phyloP scores from a whole-genome alignment of 31 red algal genomes.

The Odonthalia washingtoniensis region DNA sequence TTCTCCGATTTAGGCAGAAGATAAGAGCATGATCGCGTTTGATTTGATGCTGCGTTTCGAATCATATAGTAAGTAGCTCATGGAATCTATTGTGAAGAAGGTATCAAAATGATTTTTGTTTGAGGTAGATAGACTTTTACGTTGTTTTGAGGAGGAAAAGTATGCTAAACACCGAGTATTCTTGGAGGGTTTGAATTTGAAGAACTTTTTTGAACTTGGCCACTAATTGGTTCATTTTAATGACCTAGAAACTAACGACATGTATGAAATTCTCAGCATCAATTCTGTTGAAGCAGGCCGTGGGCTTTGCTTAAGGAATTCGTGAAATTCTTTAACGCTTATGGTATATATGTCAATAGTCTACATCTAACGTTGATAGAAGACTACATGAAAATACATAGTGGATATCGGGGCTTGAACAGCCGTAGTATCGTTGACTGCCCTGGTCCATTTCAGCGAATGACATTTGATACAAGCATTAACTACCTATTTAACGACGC shows the following conservation, averaged over 20 bases:
- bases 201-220: conserved; percentile 53
- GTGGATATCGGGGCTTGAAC: conserved; percentile 85
- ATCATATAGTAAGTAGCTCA: conserved; percentile 38
- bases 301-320: conserved; percentile 82
- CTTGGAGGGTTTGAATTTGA: conserved; percentile 87
- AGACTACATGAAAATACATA: conserved; percentile 81
- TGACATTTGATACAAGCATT: conserved; percentile 96
- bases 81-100: conserved; percentile 55
- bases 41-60: conserved; percentile 55
- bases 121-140: conserved; percentile 45
- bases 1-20: no score
- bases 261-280: conserved; percentile 73
- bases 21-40: no score
- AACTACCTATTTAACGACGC: conserved; percentile 81
- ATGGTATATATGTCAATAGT: conserved; percentile 94
- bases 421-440: conserved; percentile 62
- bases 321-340: conserved; percentile 78
- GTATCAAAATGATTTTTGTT: conserved; percentile 8
- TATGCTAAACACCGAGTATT: conserved; percentile 34
- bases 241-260: conserved; percentile 85
- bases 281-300: conserved; percentile 94
- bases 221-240: conserved; percentile 71
- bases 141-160: conserved; percentile 58
- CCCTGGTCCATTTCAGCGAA: conserved; percentile 78
- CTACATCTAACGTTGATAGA: conserved; percentile 89